These are phyloP conservation scores for Fragaria ananassa DNA, from an alignment of 306 rosid species.

Conservation along the genomic window DNA sequence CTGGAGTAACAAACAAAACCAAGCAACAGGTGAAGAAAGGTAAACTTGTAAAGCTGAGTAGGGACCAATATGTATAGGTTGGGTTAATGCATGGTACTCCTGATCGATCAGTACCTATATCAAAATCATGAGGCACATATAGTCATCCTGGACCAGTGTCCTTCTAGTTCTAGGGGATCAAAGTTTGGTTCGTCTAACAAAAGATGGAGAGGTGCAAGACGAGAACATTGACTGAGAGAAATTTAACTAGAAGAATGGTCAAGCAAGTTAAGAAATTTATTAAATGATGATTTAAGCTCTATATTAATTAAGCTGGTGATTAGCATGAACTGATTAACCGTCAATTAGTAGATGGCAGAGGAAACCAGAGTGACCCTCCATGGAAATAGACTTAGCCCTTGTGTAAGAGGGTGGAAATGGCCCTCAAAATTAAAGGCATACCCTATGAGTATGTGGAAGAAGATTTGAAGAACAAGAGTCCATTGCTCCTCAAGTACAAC, in stretches of 20 bases:
- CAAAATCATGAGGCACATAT: background rate
- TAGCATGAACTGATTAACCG: background rate
- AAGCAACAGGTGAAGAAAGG: conserved; percentile 8
- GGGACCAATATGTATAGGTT: conserved; percentile 10
- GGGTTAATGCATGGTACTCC: background rate
- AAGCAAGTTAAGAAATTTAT: background rate
- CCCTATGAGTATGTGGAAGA: conserved; percentile 22
- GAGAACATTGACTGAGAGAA: background rate
- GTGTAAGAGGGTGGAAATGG: conserved; percentile 26
- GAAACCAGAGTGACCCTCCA: conserved; percentile 17
- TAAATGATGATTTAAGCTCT: background rate
- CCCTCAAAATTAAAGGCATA: conserved; percentile 24
- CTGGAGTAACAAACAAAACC: background rate
- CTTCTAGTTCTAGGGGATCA: background rate
- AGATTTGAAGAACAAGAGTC: conserved; percentile 20
- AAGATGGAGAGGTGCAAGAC: background rate
- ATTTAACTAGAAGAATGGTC: background rate
- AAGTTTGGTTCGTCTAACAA: background rate
- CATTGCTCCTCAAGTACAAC: conserved; percentile 18
- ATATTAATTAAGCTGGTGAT: background rate
- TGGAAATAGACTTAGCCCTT: conserved; percentile 23
- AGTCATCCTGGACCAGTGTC: background rate
- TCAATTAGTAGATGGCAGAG: conserved; percentile 17
- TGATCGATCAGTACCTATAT: conserved; percentile 17
- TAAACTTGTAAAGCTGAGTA: conserved; percentile 13